Evolutionary conservation across 2,329 filamentous ascomycete genomes (phyloP), one percentile per base, ranked within the genome.

Genomic region (Ascochyta pisi): DNA sequence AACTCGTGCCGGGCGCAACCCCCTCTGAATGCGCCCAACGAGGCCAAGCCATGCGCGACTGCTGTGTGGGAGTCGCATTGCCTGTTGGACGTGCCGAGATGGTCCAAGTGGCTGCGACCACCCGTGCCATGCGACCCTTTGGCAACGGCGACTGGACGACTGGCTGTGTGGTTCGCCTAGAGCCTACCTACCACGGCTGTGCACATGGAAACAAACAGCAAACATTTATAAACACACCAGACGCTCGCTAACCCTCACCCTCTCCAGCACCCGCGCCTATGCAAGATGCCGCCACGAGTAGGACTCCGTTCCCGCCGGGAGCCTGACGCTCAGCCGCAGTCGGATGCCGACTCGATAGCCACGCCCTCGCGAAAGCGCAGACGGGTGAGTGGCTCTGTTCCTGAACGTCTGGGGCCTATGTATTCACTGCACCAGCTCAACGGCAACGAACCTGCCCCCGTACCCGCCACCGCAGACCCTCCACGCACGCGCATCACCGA

Each of bases 351-450:
- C 60, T 75, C 78, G 26, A 78, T 80, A 64, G 73, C 77, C 60
- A 82, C 80, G 23, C 80, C 80, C 44, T 77, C 79, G 45, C 75
- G 79, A 50, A 80, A 79, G 59, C 78, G 78, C 51, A 76, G 79
- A 69, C 77, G 80, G 68, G 65, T 79, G 74, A 66, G 77, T 69
- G 60, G 57, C 51, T 55, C 41, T 31, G 54, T 49, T 29, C 4
- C 19, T 16, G n/a, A 39, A 23, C 12, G 8, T 23, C 10, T 15
- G 7, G 38, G 9, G 15, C 19, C 26, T 52, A 43, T 48, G 52
- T 38, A 59, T 66, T 68, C 49, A 70, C 54, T 58, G 31, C 35
- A 46, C 37, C 64, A 76, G 72, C 66, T 77, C 58, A 77, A 77
- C 48, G 71, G 69, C 62, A 50, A 71, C 43, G 66, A 69, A 27